Evolutionary conservation across 2,329 filamentous ascomycete genomes (phyloP).

Genomic region (Diaporthe vaccinii): DNA sequence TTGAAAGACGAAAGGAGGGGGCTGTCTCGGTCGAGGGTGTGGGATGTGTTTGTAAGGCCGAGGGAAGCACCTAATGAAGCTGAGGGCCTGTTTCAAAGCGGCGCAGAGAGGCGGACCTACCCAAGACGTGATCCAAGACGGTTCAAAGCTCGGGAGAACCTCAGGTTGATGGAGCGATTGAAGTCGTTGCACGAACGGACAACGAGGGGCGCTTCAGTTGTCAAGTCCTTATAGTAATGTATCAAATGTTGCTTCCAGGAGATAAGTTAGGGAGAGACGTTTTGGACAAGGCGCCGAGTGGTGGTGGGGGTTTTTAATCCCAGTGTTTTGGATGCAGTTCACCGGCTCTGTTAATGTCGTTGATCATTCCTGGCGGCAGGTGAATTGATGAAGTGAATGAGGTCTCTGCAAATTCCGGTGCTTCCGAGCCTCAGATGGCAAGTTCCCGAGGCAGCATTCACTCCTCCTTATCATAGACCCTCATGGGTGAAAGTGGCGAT

Average conservation of each 20-base stretch:
- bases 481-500: not conserved
- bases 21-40: not conserved
- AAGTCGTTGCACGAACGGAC: not conserved
- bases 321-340: not conserved
- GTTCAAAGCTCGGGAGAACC: not conserved
- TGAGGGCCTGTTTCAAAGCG: not conserved
- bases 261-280: not conserved
- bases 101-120: not conserved
- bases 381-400: not conserved
- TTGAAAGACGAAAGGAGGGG: not conserved
- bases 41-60: not conserved
- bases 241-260: not conserved
- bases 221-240: not conserved
- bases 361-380: not conserved
- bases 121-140: not conserved
- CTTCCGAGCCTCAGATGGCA: not conserved
- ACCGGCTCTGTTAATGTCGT: too few relatives aligned
- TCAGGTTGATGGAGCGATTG: not conserved
- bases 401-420: not conserved
- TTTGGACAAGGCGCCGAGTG: not conserved
- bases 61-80: not conserved
- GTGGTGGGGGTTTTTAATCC: not conserved
- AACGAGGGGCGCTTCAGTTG: not conserved
- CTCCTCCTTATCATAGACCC: not conserved
- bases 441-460: not conserved